These are phyloP conservation scores for Neurospora crassa DNA, from an alignment of 2,329 filamentous ascomycete genomes.

Conservation along the genomic window DNA sequence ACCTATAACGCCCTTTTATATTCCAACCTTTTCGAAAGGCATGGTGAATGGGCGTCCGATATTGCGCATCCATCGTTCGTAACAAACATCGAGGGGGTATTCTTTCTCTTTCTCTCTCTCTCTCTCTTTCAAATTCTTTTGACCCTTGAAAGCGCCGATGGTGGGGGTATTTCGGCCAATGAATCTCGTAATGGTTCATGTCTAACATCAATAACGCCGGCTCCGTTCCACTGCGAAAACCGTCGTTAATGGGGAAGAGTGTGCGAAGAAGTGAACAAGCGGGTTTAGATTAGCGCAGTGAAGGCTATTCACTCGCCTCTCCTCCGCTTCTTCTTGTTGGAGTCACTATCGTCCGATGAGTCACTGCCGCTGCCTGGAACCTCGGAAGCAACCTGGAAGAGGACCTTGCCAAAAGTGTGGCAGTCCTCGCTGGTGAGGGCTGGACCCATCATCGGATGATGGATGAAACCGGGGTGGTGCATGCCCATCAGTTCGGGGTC, in stretches of 20 bases:
- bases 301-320: constrained; percentile 46
- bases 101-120: constrained; percentile 13
- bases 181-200: constrained; percentile 32
- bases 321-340: constrained; percentile 65
- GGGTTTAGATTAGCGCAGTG: not conserved
- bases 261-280: constrained; percentile 21
- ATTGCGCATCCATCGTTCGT: not conserved
- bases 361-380: constrained; percentile 57
- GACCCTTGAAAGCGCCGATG: constrained; percentile 16
- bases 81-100: constrained; percentile 7
- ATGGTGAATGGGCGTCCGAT: not conserved
- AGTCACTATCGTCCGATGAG: constrained; percentile 44
- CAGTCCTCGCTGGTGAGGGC: constrained; percentile 46
- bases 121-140: constrained; percentile 10
- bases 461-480: constrained; percentile 23
- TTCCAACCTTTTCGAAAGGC: not conserved
- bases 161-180: constrained; percentile 21
- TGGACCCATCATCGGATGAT: constrained; percentile 32
- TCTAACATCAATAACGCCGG: constrained; percentile 26
- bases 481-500: constrained; percentile 43
- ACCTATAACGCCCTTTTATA: not conserved
- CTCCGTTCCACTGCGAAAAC: constrained; percentile 19
- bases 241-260: constrained; percentile 21
- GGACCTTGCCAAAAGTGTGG: constrained; percentile 60
- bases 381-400: constrained; percentile 72